Evolutionary conservation across 2,329 filamentous ascomycete species (phyloP).

Genomic region (Aspergillus quadricinctus): DNA sequence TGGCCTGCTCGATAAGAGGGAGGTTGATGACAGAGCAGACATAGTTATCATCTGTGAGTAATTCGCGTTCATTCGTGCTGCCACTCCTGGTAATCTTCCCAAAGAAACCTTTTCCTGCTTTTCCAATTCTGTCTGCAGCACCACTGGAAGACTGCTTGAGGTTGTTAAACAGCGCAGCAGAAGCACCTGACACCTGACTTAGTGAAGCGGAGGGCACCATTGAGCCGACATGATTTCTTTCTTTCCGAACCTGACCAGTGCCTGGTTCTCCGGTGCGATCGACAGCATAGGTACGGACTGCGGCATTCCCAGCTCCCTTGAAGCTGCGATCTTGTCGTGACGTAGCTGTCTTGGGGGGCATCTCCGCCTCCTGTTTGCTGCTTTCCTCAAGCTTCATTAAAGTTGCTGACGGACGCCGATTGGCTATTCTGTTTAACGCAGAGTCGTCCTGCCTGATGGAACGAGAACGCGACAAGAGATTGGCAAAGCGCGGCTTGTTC

Average conservation of each 20-base stretch:
- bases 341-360: constrained; percentile 59
- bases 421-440: constrained; percentile 25
- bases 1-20: constrained; percentile 81
- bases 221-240: constrained; percentile 30
- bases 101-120: constrained; percentile 77
- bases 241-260: constrained; percentile 28
- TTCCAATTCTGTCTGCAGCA: constrained; percentile 65
- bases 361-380: constrained; percentile 31
- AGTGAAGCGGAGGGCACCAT: constrained; percentile 44
- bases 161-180: constrained; percentile 65
- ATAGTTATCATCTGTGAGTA: constrained; percentile 77
- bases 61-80: constrained; percentile 63
- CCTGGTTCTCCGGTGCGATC: constrained; percentile 52
- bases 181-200: constrained; percentile 51
- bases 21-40: constrained; percentile 79
- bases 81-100: constrained; percentile 69
- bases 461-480: constrained; percentile 41
- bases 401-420: constrained; percentile 37
- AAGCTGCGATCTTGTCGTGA: constrained; percentile 64
- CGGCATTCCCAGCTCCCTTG: constrained; percentile 62
- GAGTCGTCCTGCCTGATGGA: constrained; percentile 43
- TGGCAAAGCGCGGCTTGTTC: constrained; percentile 43
- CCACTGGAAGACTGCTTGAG: constrained; percentile 68
- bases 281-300: constrained; percentile 65
- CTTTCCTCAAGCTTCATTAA: constrained; percentile 37